These are phyloP conservation scores for Blastobotrys robertii DNA, from an alignment of 805 yeast genomes.

Conservation along the genomic window DNA sequence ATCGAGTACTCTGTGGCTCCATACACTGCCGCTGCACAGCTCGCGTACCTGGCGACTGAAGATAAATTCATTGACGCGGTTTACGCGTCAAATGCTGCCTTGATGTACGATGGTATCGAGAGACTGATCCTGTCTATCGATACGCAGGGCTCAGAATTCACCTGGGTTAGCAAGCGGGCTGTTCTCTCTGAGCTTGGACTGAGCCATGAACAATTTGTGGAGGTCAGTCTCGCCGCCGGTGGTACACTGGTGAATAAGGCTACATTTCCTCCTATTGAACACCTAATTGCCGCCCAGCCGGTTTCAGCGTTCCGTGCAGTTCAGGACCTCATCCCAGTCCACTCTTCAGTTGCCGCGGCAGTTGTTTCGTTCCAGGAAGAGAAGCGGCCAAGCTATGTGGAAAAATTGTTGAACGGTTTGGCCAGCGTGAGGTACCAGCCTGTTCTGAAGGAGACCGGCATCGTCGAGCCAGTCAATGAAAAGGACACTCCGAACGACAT, in stretches of 20 bases:
- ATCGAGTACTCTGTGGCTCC: conserved; percentile 74
- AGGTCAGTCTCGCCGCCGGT: conserved; percentile 70
- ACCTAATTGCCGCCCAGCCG: conserved; percentile 13
- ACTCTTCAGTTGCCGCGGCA: conserved; percentile 23
- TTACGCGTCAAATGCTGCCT: conserved; percentile 74
- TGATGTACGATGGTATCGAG: conserved; percentile 53
- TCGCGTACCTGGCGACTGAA: conserved; percentile 52
- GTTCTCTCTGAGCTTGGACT: conserved; percentile 52
- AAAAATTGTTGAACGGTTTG: conserved; percentile 55
- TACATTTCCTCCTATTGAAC: conserved; percentile 42
- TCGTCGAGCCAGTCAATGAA: conserved; percentile 47
- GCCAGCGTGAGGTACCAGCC: conserved; percentile 66
- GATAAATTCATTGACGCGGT: conserved; percentile 56
- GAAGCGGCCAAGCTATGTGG: conserved; percentile 26
- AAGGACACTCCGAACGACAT: conserved; percentile 63
- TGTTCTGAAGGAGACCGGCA: conserved; percentile 57
- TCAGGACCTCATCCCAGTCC: conserved; percentile 22
- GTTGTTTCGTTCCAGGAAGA: conserved; percentile 19
- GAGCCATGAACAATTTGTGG: conserved; percentile 58
- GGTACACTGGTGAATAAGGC: conserved; percentile 56
- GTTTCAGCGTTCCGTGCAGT: conserved; percentile 18
- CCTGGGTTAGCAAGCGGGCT: conserved; percentile 49
- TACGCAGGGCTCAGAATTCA: conserved; percentile 51
- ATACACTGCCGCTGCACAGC: conserved; percentile 67
- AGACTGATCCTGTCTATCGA: conserved; percentile 68